Evolutionary conservation across 2,329 filamentous ascomycete genomes (phyloP).

Genomic region (Fusarium brachygibbosum): DNA sequence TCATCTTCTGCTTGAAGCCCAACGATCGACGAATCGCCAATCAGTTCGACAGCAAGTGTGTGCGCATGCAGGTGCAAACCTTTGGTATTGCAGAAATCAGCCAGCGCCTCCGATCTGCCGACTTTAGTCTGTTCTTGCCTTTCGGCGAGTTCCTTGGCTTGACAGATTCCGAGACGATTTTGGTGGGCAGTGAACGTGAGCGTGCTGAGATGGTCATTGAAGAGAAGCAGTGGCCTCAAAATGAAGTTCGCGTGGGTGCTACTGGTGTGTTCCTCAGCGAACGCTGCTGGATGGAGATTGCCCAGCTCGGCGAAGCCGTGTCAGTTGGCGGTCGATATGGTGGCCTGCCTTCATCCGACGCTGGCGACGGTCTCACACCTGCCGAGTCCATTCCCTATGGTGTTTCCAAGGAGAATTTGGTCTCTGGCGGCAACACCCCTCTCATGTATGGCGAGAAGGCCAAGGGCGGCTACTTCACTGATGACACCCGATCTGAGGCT

Average conservation of each 20-base stretch:
- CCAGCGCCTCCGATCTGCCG: conserved; percentile 89
- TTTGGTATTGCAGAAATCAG: conserved; percentile 98
- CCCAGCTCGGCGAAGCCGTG: conserved; percentile 76
- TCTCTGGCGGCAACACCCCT: conserved; percentile 66
- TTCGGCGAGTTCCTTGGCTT: conserved; percentile 96
- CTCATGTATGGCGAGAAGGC: conserved; percentile 81
- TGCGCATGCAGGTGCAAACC: conserved; percentile 92
- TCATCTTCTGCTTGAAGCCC: conserved; percentile 96
- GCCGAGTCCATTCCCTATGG: conserved; percentile 72
- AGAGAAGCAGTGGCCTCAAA: conserved; percentile 90
- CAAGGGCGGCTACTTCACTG: conserved; percentile 85
- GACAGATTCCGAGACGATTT: conserved; percentile 83
- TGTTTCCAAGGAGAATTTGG: conserved; percentile 72
- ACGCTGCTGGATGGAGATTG: conserved; percentile 92
- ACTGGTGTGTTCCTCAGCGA: conserved; percentile 97
- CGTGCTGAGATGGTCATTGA: conserved; percentile 93
- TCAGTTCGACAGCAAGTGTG: conserved; percentile 99
- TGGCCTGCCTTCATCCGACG: conserved; percentile 63
- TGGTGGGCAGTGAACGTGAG: conserved; percentile 93
- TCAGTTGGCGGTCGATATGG: conserved; percentile 61
- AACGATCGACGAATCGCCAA: conserved; percentile 98
- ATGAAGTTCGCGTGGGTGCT: conserved; percentile 90
- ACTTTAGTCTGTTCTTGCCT: conserved; percentile 95
- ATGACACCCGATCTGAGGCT: conserved; percentile 91
- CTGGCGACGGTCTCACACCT: conserved; percentile 72